Conservation (phyloP, 768 basidiomycete genomes). For the Strobilomyces echinocephalus region DNA sequence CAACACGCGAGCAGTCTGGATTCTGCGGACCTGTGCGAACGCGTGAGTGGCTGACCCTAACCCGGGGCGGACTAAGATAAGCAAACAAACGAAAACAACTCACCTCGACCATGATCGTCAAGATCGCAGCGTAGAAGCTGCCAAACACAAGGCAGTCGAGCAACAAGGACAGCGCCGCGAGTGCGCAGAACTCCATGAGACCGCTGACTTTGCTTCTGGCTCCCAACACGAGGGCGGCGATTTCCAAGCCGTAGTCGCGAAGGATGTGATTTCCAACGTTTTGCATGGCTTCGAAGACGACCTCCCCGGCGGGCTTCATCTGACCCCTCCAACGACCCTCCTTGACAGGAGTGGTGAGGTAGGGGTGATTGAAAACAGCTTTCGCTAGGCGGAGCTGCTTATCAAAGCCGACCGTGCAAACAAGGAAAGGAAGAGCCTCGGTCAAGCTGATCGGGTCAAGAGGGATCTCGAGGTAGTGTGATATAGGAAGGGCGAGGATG, state of each 20-base stretch:
- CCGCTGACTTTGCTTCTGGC: constrained; percentile 85
- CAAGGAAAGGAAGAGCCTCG: constrained; percentile 95
- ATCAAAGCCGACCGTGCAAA: constrained; percentile 97
- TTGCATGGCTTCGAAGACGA: constrained; percentile 80
- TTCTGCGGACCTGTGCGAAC: constrained; percentile 56
- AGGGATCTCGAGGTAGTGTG: constrained; percentile 73
- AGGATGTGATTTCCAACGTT: constrained; percentile 80
- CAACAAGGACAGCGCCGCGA: constrained; percentile 82
- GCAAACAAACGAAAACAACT: constrained; percentile 24
- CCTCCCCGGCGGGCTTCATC: constrained; percentile 74
- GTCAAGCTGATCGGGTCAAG: constrained; percentile 91
- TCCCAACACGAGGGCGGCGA: constrained; percentile 83
- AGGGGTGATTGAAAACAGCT: constrained; percentile 83
- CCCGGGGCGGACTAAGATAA: not conserved
- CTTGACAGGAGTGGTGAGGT: constrained; percentile 40
- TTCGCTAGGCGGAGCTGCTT: constrained; percentile 90
- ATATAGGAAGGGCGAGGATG: constrained; percentile 74
- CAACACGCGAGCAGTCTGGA: constrained; percentile 56
- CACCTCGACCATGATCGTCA: constrained; percentile 96
- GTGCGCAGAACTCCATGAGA: constrained; percentile 88
- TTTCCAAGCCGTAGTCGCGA: constrained; percentile 89
- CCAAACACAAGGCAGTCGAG: constrained; percentile 87
- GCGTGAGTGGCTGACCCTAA: constrained; percentile 9
- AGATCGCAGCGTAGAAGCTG: constrained; percentile 83
- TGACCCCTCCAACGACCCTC: constrained; percentile 39